Percentiles rank a stretch among this genome's conserved stretches.
Conservation (phyloP, 2,329 filamentous ascomycete species). For the Emergomyces orientalis region DNA sequence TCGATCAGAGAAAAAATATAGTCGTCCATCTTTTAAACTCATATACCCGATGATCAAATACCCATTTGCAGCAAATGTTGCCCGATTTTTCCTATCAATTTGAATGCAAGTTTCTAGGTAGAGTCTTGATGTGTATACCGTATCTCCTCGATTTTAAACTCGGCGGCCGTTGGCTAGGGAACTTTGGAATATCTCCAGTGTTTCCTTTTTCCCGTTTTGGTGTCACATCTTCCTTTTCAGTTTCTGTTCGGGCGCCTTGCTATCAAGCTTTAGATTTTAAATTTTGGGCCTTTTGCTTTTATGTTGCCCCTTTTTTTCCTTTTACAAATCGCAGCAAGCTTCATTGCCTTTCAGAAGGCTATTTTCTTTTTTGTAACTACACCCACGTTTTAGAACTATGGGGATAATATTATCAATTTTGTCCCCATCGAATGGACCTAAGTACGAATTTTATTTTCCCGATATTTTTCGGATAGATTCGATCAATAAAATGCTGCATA, state of each 20-base stretch:
- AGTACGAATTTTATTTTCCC: neutral
- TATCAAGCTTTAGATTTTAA: constrained; percentile 1
- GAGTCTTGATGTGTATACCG: neutral
- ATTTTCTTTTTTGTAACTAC: neutral
- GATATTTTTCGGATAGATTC: neutral
- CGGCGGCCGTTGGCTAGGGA: neutral
- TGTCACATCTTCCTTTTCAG: neutral
- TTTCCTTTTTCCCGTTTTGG: neutral
- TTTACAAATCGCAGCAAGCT: neutral
- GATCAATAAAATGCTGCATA: neutral
- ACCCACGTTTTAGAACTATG: neutral
- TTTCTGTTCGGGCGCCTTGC: neutral
- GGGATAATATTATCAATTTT: neutral
- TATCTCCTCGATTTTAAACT: neutral
- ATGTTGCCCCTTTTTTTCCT: neutral
- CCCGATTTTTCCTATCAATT: neutral
- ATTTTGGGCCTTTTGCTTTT: neutral
- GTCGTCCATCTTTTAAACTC: constrained; percentile 4
- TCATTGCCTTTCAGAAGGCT: neutral
- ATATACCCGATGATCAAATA: neutral
- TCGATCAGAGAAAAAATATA: constrained; percentile 41
- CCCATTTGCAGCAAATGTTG: neutral
- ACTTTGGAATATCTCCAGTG: neutral
- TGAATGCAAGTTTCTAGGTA: neutral
- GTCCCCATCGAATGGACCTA: neutral